Conservation (phyloP, 1,284 basidiomycete species). For the Papiliotrema laurentii region DNA sequence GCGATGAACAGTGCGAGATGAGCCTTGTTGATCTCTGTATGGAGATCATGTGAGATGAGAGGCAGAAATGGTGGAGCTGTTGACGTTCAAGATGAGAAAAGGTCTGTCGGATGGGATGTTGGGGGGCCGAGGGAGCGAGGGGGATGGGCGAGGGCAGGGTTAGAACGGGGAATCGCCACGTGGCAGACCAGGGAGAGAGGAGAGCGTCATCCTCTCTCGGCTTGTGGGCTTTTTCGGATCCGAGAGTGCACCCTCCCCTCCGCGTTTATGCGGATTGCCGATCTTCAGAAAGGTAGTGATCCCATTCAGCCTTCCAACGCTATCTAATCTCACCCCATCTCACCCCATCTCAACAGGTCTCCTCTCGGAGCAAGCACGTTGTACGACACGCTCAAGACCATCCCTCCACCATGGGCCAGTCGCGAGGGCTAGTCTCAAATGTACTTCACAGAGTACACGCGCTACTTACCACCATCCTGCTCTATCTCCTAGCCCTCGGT, state of each 20-base stretch:
- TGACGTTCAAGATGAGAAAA: too few relatives aligned
- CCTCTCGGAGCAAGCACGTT: background rate
- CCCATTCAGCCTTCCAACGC: too few relatives aligned
- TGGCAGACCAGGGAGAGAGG: background rate
- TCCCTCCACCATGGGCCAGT: background rate
- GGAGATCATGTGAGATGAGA: background rate
- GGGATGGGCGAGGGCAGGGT: too few relatives aligned
- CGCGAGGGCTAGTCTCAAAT: constrained; percentile 13
- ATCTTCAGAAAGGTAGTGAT: too few relatives aligned
- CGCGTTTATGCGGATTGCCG: background rate
- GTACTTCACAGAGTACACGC: constrained; percentile 34
- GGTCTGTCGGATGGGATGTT: background rate
- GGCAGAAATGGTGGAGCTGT: background rate
- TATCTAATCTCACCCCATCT: background rate
- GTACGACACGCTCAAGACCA: background rate
- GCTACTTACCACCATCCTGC: constrained; percentile 50
- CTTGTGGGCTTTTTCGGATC: background rate
- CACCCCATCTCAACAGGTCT: background rate
- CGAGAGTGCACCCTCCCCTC: background rate
- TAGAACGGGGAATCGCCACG: background rate
- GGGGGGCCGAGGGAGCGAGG: background rate
- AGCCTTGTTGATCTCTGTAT: background rate
- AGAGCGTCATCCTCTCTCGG: background rate
- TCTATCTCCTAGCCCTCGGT: constrained; percentile 66
- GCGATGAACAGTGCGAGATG: background rate